A percentile compares a stretch with the other conserved stretches of the same genome.
phyloP scores from a whole-genome alignment of 257 asterid species.

The Leonotis leonurus region DNA sequence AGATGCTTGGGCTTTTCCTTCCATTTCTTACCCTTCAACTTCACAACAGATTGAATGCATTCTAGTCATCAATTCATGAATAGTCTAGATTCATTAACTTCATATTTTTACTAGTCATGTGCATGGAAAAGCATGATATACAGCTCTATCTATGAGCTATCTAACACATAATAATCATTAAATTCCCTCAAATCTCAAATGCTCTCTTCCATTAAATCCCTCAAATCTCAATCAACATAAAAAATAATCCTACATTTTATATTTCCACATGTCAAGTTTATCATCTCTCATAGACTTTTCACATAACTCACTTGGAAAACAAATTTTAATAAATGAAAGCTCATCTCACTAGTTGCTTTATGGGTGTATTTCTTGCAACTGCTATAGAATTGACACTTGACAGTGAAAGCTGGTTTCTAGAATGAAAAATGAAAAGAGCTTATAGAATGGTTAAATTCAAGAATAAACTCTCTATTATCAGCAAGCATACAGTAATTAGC shows the following conservation, averaged over 20 bases:
- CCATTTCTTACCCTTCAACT: constrained; percentile 39
- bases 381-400: too few species aligned
- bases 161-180: neutral
- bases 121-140: too few species aligned
- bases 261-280: too few species aligned
- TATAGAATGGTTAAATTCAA: neutral
- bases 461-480: neutral
- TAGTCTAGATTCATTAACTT: too few species aligned
- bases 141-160: too few species aligned
- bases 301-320: neutral
- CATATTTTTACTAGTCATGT: too few species aligned
- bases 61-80: neutral
- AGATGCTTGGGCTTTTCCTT: constrained; percentile 28
- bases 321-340: neutral
- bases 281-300: neutral
- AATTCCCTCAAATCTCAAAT: neutral
- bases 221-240: neutral
- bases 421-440: neutral
- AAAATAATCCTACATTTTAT: neutral
- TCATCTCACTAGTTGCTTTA: neutral
- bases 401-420: neutral
- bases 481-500: neutral
- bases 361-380: too few species aligned
- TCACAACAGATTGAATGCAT: neutral
- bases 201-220: neutral